Evolutionary conservation across 768 basidiomycete species (phyloP), one percentile per base, ranked within the genome.

Genomic region (Leccinum disarticulatum): DNA sequence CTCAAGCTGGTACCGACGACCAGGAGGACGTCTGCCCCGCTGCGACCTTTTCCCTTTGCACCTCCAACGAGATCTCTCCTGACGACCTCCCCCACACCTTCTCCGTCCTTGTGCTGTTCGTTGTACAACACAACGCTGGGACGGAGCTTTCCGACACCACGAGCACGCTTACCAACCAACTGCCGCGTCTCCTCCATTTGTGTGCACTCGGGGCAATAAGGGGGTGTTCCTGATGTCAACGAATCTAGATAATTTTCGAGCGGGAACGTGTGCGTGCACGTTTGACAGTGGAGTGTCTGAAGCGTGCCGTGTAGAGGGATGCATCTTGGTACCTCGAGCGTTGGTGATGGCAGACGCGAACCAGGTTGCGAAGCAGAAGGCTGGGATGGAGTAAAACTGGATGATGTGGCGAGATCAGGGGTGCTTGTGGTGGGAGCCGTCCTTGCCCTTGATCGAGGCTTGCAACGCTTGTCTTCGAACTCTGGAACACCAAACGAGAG

Each of bases 41-140:
- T 83, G 60, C 86, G 79, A 3, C 86, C 86, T 65, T 86, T 88
- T 14, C 86, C 84, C 63, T 84, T 84, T 3, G 80, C 83, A 8
- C 82, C 79, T 8, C 91, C 90, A 56, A 91, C 79, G 56, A 96
- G 75, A 70, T 97, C 95, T 63, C 82, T 83, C 66, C 86, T 77
- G n/a, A 95, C 91, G 22, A 88, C 81, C 56, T 90, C 85, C 1
- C 95, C 95, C 2, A 96, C 92, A 22, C 85, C 84, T 66, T 95
- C 91, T 4, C 92, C 94, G 62, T 93, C 86, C 72, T 84, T 87
- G 74, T 96, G 94, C 51, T 80, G 78, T 72, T 96, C 95, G 63
- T 94, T 94, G 70, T 97, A 97, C 25, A 97, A 75, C 0, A 97
- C 92, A 3, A 97, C 93, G 56, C 89, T 90, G 0, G 94, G 91